Evolutionary conservation across 495 filamentous ascomycete species (phyloP).

Genomic region (Parathielavia appendiculata): DNA sequence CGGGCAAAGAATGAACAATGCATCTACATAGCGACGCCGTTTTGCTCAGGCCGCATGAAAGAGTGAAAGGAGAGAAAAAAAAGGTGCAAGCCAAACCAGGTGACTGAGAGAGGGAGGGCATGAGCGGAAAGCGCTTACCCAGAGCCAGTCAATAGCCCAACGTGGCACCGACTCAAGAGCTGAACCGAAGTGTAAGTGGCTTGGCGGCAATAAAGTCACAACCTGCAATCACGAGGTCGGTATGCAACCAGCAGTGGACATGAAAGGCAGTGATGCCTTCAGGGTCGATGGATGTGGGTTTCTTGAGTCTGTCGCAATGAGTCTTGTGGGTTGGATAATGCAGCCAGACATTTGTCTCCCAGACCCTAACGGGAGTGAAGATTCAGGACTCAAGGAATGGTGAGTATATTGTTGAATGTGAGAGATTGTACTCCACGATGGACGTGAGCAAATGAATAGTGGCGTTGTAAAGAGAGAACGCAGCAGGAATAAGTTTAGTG

Average conservation of each 20-base stretch:
- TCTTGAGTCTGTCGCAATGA: neutral
- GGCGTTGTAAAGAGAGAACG: neutral
- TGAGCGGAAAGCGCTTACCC: conserved; percentile 9
- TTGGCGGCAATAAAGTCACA: neutral
- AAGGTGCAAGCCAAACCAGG: neutral
- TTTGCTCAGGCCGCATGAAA: neutral
- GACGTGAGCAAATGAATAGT: neutral
- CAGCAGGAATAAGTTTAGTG: neutral
- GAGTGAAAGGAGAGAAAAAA: neutral
- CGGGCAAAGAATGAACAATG: neutral
- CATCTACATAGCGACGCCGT: neutral
- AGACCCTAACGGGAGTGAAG: neutral
- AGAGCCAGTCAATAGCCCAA: conserved; percentile 11
- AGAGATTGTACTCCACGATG: neutral
- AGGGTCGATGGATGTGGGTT: neutral
- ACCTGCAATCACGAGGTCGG: neutral
- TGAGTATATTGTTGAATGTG: neutral
- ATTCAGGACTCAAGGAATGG: neutral
- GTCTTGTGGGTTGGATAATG: neutral
- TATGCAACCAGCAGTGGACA: neutral
- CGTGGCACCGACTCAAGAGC: conserved; percentile 12
- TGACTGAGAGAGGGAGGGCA: neutral
- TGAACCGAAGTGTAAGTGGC: neutral
- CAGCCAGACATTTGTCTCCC: neutral
- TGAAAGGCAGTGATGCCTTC: neutral